Base-by-base conservation (phyloP, 2,329 filamentous ascomycete genomes). In the Talaromyces pinophilus region DNA sequence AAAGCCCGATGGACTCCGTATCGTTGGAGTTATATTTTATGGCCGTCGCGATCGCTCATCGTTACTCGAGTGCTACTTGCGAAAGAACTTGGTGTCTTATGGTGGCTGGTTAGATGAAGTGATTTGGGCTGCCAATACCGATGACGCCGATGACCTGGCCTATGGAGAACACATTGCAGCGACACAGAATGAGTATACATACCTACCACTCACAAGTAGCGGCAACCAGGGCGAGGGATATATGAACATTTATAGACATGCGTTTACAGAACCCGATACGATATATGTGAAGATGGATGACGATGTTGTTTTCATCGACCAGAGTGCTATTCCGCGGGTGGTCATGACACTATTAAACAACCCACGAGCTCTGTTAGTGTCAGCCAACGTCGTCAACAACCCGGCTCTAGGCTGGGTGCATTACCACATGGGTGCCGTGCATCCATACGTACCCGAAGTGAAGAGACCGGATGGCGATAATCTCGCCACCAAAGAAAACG, bases 251-350 rank as follows among this genome's bases (percentile, higher is more conserved):
- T 67, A 67, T 33, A 22, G 48, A n/a, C 38, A 60, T 2, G 61
- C 61, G 11, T 63, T 67, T 22, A 67, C 35, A 5, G 65, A 67
- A 38, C 65, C 65, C 0, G 61, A 67, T 52, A 54, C 65, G 10
- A 67, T 67, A 46, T 67, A 67, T 19, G 60, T 67, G 15, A 67
- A 67, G 17, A 67, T 67, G 65, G 65, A 67, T 33, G 65, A 67
- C 54, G 65, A 67, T 40, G 59, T 67, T 13, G 61, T 67, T n/a
- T 67, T 67, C 30, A 67, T 67, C 42, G 65, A 67, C 17, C 65
- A 67, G 55, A 67, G 65, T 11, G 65, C 65, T 2, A 67, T 67
- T 44, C 65, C 65, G 15, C 65, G 65, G 4, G 22, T 63, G 1
- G 61, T 67, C 25, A 63, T 57, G 60, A 67, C 65, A 5, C 25